A percentile compares a stretch with the other conserved stretches of the same genome.
phyloP scores from a whole-genome alignment of 305 asterid genomes.

The Fraxinus dipetala region DNA sequence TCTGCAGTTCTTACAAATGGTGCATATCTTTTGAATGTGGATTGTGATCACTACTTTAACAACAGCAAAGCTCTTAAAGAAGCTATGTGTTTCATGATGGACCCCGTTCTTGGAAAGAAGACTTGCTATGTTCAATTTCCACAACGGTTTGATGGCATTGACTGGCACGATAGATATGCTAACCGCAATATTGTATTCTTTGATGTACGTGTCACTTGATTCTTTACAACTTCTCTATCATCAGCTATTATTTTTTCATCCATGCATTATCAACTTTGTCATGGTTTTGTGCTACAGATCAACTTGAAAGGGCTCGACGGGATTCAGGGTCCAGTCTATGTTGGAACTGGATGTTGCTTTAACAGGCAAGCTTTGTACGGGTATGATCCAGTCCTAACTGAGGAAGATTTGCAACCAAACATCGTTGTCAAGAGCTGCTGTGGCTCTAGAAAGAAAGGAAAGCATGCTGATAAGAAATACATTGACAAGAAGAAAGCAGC shows the following conservation, averaged over 20 bases:
- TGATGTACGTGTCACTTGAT: slow-evolving; percentile 26
- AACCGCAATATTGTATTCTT: slow-evolving; percentile 42
- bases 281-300: slow-evolving; percentile 30
- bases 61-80: slow-evolving; percentile 47
- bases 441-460: slow-evolving; percentile 34
- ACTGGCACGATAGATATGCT: slow-evolving; percentile 39
- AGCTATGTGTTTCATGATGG: slow-evolving; percentile 50
- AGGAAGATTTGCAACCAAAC: slow-evolving; percentile 39
- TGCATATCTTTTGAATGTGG: slow-evolving; percentile 38
- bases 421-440: slow-evolving; percentile 40
- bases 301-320: slow-evolving; percentile 57
- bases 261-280: neutral
- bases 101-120: slow-evolving; percentile 36
- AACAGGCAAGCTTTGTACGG: slow-evolving; percentile 51
- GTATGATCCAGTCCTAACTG: slow-evolving; percentile 38
- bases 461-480: slow-evolving; percentile 29
- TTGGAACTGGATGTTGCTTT: slow-evolving; percentile 55
- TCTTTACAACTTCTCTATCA: neutral
- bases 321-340: slow-evolving; percentile 52
- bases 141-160: slow-evolving; percentile 43
- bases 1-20: slow-evolving; percentile 42
- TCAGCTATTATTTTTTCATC: neutral
- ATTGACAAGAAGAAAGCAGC: slow-evolving; percentile 31
- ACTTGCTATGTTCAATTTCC: slow-evolving; percentile 46
- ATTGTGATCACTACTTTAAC: slow-evolving; percentile 44